These are phyloP conservation scores for Candida dubliniensis DNA, from an alignment of 1,139 yeast species.

Conservation along the genomic window DNA sequence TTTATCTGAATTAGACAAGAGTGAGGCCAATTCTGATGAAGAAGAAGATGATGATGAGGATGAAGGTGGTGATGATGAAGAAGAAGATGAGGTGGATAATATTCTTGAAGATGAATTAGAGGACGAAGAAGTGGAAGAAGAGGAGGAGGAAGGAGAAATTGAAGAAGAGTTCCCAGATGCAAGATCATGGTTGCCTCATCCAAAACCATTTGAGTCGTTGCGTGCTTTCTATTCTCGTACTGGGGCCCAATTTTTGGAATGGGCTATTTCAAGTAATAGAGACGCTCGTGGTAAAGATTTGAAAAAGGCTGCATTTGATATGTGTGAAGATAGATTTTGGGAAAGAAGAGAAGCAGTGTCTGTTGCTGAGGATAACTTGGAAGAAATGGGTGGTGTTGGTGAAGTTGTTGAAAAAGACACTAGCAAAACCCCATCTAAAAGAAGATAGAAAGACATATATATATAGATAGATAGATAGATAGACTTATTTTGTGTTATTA, in stretches of 20 bases:
- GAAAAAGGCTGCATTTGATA: constrained; percentile 84
- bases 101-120: constrained; percentile 45
- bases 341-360: constrained; percentile 94
- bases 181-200: constrained; percentile 96
- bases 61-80: constrained; percentile 60
- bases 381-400: constrained; percentile 89
- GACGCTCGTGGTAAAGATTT: constrained; percentile 90
- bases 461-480: not conserved
- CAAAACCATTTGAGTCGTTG: constrained; percentile 87
- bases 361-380: constrained; percentile 82
- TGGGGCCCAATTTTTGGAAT: constrained; percentile 82
- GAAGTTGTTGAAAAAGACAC: constrained; percentile 82
- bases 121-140: constrained; percentile 57
- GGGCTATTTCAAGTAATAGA: constrained; percentile 85
- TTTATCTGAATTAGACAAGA: constrained; percentile 40
- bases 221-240: constrained; percentile 84
- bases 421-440: constrained; percentile 45
- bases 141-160: constrained; percentile 60
- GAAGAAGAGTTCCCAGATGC: constrained; percentile 82
- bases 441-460: constrained; percentile 31
- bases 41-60: constrained; percentile 43
- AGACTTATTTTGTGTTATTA: not conserved
- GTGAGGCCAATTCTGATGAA: constrained; percentile 29
- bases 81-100: constrained; percentile 59
- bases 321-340: constrained; percentile 97